phyloP scores from a whole-genome alignment of 768 basidiomycete genomes.

The Gymnopilus junonius region DNA sequence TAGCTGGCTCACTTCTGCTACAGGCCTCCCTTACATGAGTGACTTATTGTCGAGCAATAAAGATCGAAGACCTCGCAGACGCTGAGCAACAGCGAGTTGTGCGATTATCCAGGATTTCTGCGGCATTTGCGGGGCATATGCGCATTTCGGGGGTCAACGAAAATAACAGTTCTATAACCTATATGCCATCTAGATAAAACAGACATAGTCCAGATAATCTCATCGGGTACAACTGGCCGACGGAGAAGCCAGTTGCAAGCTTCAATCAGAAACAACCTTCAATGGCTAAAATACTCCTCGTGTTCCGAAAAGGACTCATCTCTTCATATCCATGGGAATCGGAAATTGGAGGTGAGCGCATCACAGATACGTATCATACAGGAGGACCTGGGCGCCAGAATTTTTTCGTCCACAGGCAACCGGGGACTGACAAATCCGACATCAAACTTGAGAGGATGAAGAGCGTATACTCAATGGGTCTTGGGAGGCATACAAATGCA shows the following conservation, averaged over 20 bases:
- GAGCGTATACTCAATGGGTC: neutral
- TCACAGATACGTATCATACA: neutral
- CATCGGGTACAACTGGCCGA: neutral
- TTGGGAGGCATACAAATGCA: constrained; percentile 20
- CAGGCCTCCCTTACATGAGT: too few species aligned
- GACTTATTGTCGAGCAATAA: too few species aligned
- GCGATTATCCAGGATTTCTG: neutral
- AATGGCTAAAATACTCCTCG: neutral
- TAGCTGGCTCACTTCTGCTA: neutral
- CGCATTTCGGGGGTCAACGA: neutral
- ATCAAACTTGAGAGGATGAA: neutral
- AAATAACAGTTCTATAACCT: neutral
- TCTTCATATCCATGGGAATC: neutral
- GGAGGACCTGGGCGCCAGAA: neutral
- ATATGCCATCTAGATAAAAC: neutral
- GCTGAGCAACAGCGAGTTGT: neutral
- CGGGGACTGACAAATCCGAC: neutral
- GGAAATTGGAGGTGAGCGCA: neutral
- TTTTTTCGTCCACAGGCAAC: neutral
- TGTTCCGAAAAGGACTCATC: neutral
- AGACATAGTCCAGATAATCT: neutral
- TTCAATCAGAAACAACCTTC: too few species aligned
- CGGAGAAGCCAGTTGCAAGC: neutral
- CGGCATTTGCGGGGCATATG: neutral
- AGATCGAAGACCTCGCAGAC: too few species aligned